Evolutionary conservation across 2,329 filamentous ascomycete genomes (phyloP).

Genomic region (Apiospora saccharicola): DNA sequence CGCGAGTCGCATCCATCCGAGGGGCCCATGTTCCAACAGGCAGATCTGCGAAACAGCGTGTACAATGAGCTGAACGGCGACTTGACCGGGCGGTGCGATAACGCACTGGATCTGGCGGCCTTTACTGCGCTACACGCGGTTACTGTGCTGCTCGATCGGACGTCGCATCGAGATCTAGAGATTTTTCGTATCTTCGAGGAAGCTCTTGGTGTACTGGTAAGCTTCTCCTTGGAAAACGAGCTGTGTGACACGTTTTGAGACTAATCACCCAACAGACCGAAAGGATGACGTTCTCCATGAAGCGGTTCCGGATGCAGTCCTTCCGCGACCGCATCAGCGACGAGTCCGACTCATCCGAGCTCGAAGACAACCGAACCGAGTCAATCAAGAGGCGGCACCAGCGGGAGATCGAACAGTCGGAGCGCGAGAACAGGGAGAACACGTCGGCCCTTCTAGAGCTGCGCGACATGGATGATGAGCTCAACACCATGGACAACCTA

Average conservation of each 20-base stretch:
- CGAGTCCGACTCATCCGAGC: conserved; percentile 50
- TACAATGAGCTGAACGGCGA: conserved; percentile 73
- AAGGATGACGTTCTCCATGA: conserved; percentile 67
- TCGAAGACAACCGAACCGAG: conserved; percentile 48
- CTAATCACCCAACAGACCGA: conserved; percentile 55
- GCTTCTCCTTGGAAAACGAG: conserved; percentile 25
- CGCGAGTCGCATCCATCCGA: conserved; percentile 62
- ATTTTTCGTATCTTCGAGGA: conserved; percentile 72
- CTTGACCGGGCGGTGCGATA: conserved; percentile 67
- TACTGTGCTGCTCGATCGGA: conserved; percentile 66
- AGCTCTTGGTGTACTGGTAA: conserved; percentile 67
- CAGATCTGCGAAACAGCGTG: conserved; percentile 68
- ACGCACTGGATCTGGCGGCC: conserved; percentile 67
- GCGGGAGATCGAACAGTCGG: conserved; percentile 51
- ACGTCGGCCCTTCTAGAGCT: conserved; percentile 69
- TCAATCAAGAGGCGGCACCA: conserved; percentile 53
- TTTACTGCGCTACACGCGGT: conserved; percentile 68
- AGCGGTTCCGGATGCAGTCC: conserved; percentile 65
- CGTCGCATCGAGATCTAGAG: conserved; percentile 67
- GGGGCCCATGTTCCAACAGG: conserved; percentile 64
- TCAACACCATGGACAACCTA: conserved; percentile 62
- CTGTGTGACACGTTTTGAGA: neutral
- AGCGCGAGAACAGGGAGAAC: conserved; percentile 67
- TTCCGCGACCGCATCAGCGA: conserved; percentile 55
- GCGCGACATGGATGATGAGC: conserved; percentile 70